Base-by-base conservation (phyloP, 2,329 filamentous ascomycete genomes). In the Sphaerulina populicola region DNA sequence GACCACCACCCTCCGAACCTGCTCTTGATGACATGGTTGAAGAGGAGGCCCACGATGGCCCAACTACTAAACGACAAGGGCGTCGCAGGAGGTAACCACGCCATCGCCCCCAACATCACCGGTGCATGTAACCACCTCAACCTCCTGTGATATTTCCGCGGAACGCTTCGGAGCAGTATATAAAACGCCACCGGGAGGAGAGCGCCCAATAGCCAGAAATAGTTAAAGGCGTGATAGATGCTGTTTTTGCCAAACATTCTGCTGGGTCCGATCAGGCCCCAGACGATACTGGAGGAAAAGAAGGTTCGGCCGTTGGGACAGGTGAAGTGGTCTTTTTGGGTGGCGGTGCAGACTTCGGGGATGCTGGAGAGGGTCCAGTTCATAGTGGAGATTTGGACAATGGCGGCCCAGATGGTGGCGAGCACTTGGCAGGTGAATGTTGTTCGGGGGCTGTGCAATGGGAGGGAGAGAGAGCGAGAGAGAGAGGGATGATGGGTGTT, bases 341-440 rank as follows among this genome's bases (percentile, higher is more conserved):
- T 70, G 0, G 85, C 73, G 0, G 86, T 91, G 71, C 88, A 94
- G 47, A 94, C 81, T 1, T 81, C 81, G 0, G 79, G 80, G 38
- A 94, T 84, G 64, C 88, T 82, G 56, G 70, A 71, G 60, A 94
- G 88, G 84, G 93, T 93, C 88, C 88, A 94, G 69, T 94, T 94
- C 33, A 94, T 77, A 1, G 93, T 86, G 35, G 78, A 78, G 55
- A 94, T 90, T 66, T 94, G 88, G 0, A 86, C 90, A 36, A 93
- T 62, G 9, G 83, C 88, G 0, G 86, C 88, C 44, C 91, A 77
- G 46, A 88, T 69, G 0, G 86, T 89, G 15, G 85, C 85, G 7
- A 81, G 78, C 66, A 90, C 82, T 64, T 90, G 86, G 7, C 89
- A 83, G n/a, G 77, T 73, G 70, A 90, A 90, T 42, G 89, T 75